A percentile compares a stretch with the other conserved stretches of the same genome.
Conservation (phyloP, 441 rosid genomes). For the Theobroma grandiflorum region DNA sequence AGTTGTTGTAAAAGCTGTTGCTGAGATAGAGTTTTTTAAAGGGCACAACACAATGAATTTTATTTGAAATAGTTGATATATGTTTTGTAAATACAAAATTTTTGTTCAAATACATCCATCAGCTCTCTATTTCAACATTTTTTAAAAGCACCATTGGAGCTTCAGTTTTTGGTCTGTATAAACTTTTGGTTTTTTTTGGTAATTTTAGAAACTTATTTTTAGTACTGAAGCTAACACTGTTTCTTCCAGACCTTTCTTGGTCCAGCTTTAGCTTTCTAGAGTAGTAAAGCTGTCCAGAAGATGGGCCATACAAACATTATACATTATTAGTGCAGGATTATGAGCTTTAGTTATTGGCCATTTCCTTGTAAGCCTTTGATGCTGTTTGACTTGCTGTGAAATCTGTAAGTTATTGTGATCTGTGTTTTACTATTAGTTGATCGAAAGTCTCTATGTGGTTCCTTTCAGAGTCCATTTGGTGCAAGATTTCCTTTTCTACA, state of each 20-base stretch:
- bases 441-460: neutral
- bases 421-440: neutral
- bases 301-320: neutral
- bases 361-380: neutral
- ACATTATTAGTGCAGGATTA: neutral
- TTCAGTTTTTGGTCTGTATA: neutral
- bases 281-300: neutral
- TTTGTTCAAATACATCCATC: neutral
- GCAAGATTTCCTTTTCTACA: conserved; percentile 13
- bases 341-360: neutral
- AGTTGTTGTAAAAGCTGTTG: neutral
- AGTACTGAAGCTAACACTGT: neutral
- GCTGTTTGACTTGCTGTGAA: neutral
- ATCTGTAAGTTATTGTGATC: neutral
- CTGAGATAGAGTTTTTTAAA: neutral
- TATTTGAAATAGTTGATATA: neutral
- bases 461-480: neutral
- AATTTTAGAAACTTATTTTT: neutral
- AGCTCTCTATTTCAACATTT: neutral
- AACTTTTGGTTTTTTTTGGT: neutral
- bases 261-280: neutral
- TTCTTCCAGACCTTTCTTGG: neutral
- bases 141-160: neutral
- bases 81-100: neutral
- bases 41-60: neutral